These are phyloP conservation scores for Ophiostoma ulmi DNA, from an alignment of 2,329 filamentous ascomycete species.

Conservation along the genomic window DNA sequence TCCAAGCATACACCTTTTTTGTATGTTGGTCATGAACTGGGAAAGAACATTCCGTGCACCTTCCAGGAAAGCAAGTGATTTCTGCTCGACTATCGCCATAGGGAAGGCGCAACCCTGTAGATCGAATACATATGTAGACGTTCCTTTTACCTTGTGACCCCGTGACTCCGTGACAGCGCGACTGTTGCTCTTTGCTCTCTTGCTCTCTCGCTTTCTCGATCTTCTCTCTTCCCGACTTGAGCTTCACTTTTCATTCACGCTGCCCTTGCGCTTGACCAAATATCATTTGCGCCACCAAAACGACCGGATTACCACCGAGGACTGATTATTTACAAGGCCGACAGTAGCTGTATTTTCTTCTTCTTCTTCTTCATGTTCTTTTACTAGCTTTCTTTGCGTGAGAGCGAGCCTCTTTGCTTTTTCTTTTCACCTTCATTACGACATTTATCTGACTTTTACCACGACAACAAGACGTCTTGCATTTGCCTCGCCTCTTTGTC, in stretches of 20 bases:
- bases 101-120: conserved; percentile 3
- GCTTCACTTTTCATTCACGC: neutral
- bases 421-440: neutral
- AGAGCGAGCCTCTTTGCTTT: neutral
- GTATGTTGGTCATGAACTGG: conserved; percentile 13
- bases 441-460: neutral
- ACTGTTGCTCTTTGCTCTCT: no score
- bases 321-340: neutral
- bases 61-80: neutral
- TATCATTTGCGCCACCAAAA: neutral
- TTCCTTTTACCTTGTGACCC: neutral
- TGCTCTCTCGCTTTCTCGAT: neutral
- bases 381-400: neutral
- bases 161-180: neutral
- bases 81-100: neutral
- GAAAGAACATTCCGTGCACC: conserved; percentile 17
- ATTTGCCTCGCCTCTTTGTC: neutral
- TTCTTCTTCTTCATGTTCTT: neutral
- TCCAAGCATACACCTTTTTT: neutral
- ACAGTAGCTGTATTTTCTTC: neutral
- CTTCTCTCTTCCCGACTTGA: neutral
- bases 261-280: neutral
- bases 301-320: neutral
- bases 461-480: neutral
- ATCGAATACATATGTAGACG: neutral